phyloP scores from a whole-genome alignment of 2,329 filamentous ascomycete species.

The Aspergillus sp. region DNA sequence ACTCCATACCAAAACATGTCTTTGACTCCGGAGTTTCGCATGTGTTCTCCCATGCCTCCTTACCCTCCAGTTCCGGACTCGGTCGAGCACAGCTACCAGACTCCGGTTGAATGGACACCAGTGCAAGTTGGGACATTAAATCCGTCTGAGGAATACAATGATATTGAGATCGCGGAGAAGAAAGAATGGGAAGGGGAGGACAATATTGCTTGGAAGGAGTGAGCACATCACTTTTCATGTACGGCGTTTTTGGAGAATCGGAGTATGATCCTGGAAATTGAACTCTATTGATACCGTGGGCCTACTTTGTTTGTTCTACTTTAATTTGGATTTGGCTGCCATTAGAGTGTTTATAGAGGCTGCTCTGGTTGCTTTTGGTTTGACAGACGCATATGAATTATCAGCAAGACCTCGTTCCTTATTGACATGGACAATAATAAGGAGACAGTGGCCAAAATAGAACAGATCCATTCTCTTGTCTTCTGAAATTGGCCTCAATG shows the following conservation, averaged over 20 bases:
- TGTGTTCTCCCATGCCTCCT: slow-evolving; percentile 8
- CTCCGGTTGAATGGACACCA: slow-evolving; percentile 21
- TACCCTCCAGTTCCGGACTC: not conserved
- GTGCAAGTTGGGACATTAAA: slow-evolving; percentile 24
- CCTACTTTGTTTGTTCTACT: not conserved
- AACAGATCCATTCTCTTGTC: too few species aligned
- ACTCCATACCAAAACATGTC: slow-evolving; percentile 9
- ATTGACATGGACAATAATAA: too few species aligned
- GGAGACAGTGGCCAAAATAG: too few species aligned
- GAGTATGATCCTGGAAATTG: not conserved
- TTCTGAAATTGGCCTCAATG: too few species aligned
- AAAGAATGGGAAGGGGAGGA: not conserved
- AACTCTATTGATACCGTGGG: not conserved
- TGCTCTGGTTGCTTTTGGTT: not conserved
- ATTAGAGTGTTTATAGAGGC: not conserved
- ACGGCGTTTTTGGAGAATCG: not conserved
- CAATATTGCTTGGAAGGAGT: not conserved
- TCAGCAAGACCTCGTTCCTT: not conserved
- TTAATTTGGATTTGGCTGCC: not conserved
- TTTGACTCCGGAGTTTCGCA: slow-evolving; percentile 15
- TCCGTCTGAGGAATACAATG: slow-evolving; percentile 8
- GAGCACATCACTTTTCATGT: not conserved
- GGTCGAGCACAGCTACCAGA: not conserved
- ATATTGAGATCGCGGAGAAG: slow-evolving; percentile 25
- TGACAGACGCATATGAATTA: not conserved